Conservation (phyloP, 2,329 filamentous ascomycete genomes). For the Aspergillus novofumigatus region DNA sequence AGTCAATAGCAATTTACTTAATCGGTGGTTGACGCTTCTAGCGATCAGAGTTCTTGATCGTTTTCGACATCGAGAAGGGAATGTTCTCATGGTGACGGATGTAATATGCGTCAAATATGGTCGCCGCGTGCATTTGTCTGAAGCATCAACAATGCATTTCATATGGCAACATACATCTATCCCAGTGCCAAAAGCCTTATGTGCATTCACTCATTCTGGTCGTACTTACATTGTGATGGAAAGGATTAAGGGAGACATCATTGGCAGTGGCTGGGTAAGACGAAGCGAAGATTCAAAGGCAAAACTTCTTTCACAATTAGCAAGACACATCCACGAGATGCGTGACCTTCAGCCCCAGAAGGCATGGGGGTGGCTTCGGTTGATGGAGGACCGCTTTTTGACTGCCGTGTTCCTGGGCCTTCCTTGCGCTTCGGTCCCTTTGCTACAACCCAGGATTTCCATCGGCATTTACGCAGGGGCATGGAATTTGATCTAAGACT, state of each 20-base stretch:
- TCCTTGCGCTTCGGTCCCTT: slow-evolving; percentile 32
- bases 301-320: slow-evolving; percentile 34
- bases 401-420: slow-evolving; percentile 26
- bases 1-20: slow-evolving; percentile 13
- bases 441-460: slow-evolving; percentile 31
- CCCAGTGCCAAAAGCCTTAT: slow-evolving; percentile 36
- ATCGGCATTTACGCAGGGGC: slow-evolving; percentile 31
- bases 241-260: slow-evolving; percentile 35
- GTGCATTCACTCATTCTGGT: slow-evolving; percentile 29
- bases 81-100: slow-evolving; percentile 28
- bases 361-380: slow-evolving; percentile 27
- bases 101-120: slow-evolving; percentile 33
- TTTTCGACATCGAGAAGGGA: slow-evolving; percentile 18
- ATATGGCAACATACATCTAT: slow-evolving; percentile 36
- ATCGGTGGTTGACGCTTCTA: slow-evolving; percentile 17
- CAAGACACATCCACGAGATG: slow-evolving; percentile 26
- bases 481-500: slow-evolving; percentile 25
- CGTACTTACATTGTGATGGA: slow-evolving; percentile 40
- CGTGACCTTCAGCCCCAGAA: slow-evolving; percentile 24
- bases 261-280: slow-evolving; percentile 29
- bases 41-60: slow-evolving; percentile 18
- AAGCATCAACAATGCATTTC: slow-evolving; percentile 35
- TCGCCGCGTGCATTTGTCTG: slow-evolving; percentile 20
- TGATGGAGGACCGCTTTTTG: slow-evolving; percentile 27
- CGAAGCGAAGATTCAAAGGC: slow-evolving; percentile 29